Evolutionary conservation across 2,329 filamentous ascomycete genomes (phyloP).

Genomic region (Trichoderma arundinaceum): DNA sequence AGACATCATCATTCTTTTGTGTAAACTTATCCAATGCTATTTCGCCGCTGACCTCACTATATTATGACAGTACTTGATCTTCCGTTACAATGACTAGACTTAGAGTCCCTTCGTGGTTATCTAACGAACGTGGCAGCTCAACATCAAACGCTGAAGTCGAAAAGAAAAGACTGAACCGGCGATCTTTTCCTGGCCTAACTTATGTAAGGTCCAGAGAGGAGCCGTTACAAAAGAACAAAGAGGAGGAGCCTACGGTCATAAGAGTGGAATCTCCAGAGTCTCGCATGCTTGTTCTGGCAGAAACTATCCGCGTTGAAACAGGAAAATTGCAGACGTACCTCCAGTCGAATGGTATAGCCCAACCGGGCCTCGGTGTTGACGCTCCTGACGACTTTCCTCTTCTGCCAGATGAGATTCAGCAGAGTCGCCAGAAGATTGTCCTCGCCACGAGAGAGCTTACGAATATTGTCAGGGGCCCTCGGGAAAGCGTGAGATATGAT

Average conservation of each 20-base stretch:
- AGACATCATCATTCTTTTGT: no score
- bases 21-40: no score
- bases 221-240: background rate
- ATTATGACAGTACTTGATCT: background rate
- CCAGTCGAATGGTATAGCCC: constrained; percentile 48
- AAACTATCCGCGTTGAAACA: constrained; percentile 55
- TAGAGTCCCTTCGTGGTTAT: constrained; percentile 47
- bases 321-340: constrained; percentile 57
- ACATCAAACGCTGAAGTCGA: constrained; percentile 37
- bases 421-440: constrained; percentile 54
- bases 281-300: constrained; percentile 53
- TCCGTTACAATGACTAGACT: constrained; percentile 42
- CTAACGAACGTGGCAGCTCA: constrained; percentile 36
- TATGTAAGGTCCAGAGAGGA: constrained; percentile 37
- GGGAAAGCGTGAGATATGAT: constrained; percentile 58
- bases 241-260: background rate
- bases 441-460: constrained; percentile 56
- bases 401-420: constrained; percentile 53
- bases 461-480: constrained; percentile 55
- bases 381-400: constrained; percentile 54
- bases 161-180: constrained; percentile 46
- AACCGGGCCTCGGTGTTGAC: constrained; percentile 54
- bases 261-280: constrained; percentile 39
- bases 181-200: constrained; percentile 43
- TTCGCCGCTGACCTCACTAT: background rate